Evolutionary conservation across 2,329 filamentous ascomycete genomes (phyloP), one percentile per base, ranked within the genome.

Genomic region (Fulvia fulva): DNA sequence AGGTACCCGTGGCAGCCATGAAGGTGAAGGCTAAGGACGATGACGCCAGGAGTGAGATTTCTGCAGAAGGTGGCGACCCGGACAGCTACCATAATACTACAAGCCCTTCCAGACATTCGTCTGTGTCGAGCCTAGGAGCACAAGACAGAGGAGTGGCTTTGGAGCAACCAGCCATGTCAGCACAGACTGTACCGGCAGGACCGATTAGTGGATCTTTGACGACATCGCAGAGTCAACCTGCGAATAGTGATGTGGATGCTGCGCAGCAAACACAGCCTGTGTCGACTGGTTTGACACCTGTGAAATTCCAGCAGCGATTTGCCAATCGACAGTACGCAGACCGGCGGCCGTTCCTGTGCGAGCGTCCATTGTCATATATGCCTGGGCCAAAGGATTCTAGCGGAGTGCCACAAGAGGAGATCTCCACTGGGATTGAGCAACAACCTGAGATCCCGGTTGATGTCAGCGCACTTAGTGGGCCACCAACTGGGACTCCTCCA

Each of bases 281-380:
- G n/a, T n/a, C 23, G 14, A 43, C 19, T 25, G 25, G 45, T 21
- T 21, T 50, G 22, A 16, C 23, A 19, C 32, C 52, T 32, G 30
- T 37, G 22, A 11, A 50, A 19, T 41, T 53, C 23, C 56, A 57
- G 8, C 53, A 63, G 45, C 55, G 56, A 4, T 68, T 66, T 51
- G 65, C 63, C 44, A 59, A 58, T 23, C 62, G 65, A 12, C 43
- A 58, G 8, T 65, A 67, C 53, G 16, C 28, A 22, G 45, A 52
- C 25, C 55, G 59, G 19, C 56, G 60, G 28, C 49, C 57, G 2
- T 54, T 23, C 5, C 55, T 49, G 28, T 19, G 54, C 2, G 65
- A 67, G 22, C 68, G 71, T 9, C 63, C 67, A 2, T 59, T 71
- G 57, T 70, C 69, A 3, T 72, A 68, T 49, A 57, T 66, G 57